Base-by-base conservation (phyloP, 192 early-diverging fungal species). In the Geranomyces michiganensis region DNA sequence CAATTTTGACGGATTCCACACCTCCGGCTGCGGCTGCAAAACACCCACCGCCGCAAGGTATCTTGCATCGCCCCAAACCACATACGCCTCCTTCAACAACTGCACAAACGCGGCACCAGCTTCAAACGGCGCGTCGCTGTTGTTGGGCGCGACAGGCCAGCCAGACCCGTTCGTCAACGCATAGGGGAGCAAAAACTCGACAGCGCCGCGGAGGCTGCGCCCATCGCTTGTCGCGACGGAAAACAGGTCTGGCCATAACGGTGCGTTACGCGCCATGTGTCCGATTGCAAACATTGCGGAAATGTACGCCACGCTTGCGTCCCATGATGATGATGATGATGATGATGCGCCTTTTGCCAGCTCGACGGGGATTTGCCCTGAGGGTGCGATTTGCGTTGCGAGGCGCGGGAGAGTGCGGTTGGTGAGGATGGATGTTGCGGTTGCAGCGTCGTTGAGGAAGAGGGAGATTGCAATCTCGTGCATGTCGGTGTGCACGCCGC, bases 401-500 rank as follows among this genome's bases (percentile, higher is more conserved):
- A 88, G 72, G 5, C 87, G 78, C 30, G 72, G 78, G n/a, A 72
- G 36, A 17, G 84, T 67, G 27, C 56, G 70, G 21, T 51, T 56
- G 56, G 59, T 26, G 41, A 77, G 63, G 7, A 74, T 67, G 9
- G 14, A 19, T 10, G 71, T 66, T 0, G 79, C 85, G 1, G 74
- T 75, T 9, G 62, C 80, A 29, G 44, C 30, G 24, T 76, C 72
- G 41, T 70, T 72, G 19, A 87, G 68, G 68, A 79, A 86, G 31
- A 83, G 58, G 29, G 77, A 74, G 46, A 89, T 67, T 5, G 76
- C 65, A 36, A 79, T 56, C 27, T 73, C 30, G 47, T 89, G 87
- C 6, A 85, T 77, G 60, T 86, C 84, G 72, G 79, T 83, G 78
- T 81, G 85, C 14, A 85, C 82, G 67, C 85, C 87, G 36, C 85